phyloP scores from a whole-genome alignment of 805 yeast genomes.

The Kazachstania kunashirensis region DNA sequence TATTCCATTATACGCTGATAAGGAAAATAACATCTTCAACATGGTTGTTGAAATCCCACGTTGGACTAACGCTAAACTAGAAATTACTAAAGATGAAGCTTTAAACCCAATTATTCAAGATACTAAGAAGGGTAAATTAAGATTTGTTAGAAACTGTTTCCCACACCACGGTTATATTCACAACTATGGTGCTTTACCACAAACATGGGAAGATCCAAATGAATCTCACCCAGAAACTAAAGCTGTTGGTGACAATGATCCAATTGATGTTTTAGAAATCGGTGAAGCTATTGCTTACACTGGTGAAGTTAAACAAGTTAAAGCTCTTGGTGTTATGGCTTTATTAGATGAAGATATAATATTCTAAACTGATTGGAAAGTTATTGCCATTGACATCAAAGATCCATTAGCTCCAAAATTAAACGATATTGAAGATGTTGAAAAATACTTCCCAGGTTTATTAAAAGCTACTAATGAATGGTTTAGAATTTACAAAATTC shows the following conservation, averaged over 20 bases:
- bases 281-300: constrained; percentile 57
- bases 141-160: constrained; percentile 95
- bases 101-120: constrained; percentile 95
- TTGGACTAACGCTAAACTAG: constrained; percentile 97
- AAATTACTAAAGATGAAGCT: constrained; percentile 73
- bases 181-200: constrained; percentile 98
- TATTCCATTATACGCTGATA: constrained; percentile 86
- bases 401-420: constrained; percentile 86
- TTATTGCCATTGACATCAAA: constrained; percentile 75
- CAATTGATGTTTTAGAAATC: constrained; percentile 76
- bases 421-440: constrained; percentile 86
- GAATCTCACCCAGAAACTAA: constrained; percentile 55
- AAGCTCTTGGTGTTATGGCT: constrained; percentile 90
- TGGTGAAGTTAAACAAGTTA: constrained; percentile 78
- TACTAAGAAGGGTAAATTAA: constrained; percentile 90
- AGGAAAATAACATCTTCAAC: constrained; percentile 77
- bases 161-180: constrained; percentile 98
- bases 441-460: constrained; percentile 80
- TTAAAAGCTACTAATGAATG: constrained; percentile 92
- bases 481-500: constrained; percentile 96
- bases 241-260: constrained; percentile 75
- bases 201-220: constrained; percentile 76
- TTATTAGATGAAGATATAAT: constrained; percentile 88
- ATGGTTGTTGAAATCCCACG: constrained; percentile 97
- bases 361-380: constrained; percentile 88